Base-by-base conservation (phyloP, 306 rosid genomes). In the Ormosia emarginata region DNA sequence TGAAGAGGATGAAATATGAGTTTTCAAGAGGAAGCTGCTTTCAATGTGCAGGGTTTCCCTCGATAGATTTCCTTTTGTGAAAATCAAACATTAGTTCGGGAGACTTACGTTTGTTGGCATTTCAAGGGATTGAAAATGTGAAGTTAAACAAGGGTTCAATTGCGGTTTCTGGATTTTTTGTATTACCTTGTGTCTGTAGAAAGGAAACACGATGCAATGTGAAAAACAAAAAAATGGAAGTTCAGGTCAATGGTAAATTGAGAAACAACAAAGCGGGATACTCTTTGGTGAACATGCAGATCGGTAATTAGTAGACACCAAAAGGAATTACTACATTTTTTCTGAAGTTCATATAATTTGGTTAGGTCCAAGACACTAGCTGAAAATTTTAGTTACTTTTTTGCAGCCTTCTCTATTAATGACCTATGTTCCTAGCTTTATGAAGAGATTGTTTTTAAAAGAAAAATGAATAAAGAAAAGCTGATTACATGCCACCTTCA, bases 1-100 rank as follows among this genome's bases (percentile, higher is more conserved):
- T 10, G 98, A 93, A 81, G 94, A 89, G 55, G 94, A 90, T 44
- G 99, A 95, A 83, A 92, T 95, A 83, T 95, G 85, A 92, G 49
- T 47, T 8, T 70, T 32, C 7, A 13, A 2, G 76, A 70, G 40
- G 78, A 77, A 44, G 79, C 46, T 36, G 18, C 44, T 67, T 61
- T 46, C 32, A 49, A 2, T n/a, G 4, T 63, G 36, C 9, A 14
- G 29, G 78, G 17, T n/a, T 53, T 66, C 56, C 15, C 83, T 4
- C 34, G 1, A 9, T 37, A 7, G 29, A 7, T 66, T 24, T 30
- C 14, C 57, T 12, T 17, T 11, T 33, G 36, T 9, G 30, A 1
- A 41, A 74, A 56, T 33, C 49, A 17, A 72, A 39, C 7, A 67
- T 50, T 69, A 67, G 8, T 74, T 58, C 17, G 32, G 49, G 32